Percentiles rank a stretch among this genome's conserved stretches.
Conservation (phyloP, 2,329 filamentous ascomycete species). For the Fusarium sp. region DNA sequence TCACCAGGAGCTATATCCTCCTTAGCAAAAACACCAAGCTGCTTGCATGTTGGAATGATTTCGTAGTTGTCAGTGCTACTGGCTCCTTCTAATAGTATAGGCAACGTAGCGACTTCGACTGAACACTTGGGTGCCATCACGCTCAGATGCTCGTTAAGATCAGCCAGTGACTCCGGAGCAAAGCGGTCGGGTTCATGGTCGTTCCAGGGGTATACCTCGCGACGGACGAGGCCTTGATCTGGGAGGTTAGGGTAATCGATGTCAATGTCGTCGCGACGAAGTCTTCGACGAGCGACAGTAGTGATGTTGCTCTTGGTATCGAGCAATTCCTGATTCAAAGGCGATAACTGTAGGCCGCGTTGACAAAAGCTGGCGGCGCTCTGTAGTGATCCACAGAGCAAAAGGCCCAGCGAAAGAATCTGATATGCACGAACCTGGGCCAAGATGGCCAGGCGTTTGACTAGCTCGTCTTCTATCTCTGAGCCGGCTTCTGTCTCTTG, state of each 20-base stretch:
- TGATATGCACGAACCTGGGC: constrained; percentile 72
- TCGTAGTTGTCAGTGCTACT: constrained; percentile 65
- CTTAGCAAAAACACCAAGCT: constrained; percentile 92
- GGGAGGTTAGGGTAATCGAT: constrained; percentile 68
- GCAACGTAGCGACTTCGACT: constrained; percentile 82
- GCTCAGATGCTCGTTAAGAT: constrained; percentile 79
- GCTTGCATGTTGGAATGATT: constrained; percentile 74
- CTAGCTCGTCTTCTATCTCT: constrained; percentile 53
- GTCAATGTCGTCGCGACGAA: constrained; percentile 63
- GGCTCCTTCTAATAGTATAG: constrained; percentile 74
- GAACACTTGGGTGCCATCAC: constrained; percentile 85
- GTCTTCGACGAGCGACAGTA: constrained; percentile 64
- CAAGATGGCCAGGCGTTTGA: constrained; percentile 61
- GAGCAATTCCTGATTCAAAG: constrained; percentile 69
- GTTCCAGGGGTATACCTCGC: constrained; percentile 81
- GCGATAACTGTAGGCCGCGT: constrained; percentile 70
- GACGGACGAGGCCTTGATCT: constrained; percentile 78
- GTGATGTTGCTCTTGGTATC: constrained; percentile 69
- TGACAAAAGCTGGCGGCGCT: constrained; percentile 77
- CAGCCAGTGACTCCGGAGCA: constrained; percentile 75
- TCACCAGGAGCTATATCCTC: constrained; percentile 84
- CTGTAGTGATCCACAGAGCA: constrained; percentile 77
- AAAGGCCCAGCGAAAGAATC: constrained; percentile 69
- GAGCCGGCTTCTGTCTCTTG: constrained; percentile 53
- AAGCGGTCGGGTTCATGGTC: constrained; percentile 78